phyloP scores from a whole-genome alignment of 2,329 filamentous ascomycete genomes.

The Pyrenophora tritici-repentis region DNA sequence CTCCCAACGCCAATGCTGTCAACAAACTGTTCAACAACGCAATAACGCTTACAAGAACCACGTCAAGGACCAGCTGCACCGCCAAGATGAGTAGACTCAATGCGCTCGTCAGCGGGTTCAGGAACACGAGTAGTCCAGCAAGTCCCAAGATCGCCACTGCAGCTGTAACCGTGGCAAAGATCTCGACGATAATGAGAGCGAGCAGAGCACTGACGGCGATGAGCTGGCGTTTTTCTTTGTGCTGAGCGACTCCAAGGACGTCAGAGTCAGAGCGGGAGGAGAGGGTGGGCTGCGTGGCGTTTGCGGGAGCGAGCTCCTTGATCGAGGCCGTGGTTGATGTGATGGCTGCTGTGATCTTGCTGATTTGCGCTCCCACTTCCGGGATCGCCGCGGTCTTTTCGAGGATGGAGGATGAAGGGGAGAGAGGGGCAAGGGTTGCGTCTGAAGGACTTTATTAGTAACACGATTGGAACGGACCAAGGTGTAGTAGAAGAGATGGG shows the following conservation, averaged over 20 bases:
- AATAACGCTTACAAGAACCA: constrained; percentile 21
- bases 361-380: constrained; percentile 23
- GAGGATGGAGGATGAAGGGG: constrained; percentile 18
- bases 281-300: constrained; percentile 4
- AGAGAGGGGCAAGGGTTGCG: constrained; percentile 24
- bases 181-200: constrained; percentile 25
- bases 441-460: constrained; percentile 7
- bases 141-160: constrained; percentile 23
- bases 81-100: constrained; percentile 21
- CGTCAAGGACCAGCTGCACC: constrained; percentile 22
- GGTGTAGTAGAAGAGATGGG: neutral
- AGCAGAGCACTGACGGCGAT: constrained; percentile 18
- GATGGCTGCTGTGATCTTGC: constrained; percentile 20
- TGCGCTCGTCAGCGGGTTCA: constrained; percentile 22
- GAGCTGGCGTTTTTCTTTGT: constrained; percentile 12
- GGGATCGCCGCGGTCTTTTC: constrained; percentile 24
- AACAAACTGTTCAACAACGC: constrained; percentile 22
- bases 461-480: neutral
- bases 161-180: constrained; percentile 24
- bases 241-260: neutral
- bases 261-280: neutral
- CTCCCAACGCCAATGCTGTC: constrained; percentile 13
- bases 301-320: constrained; percentile 11
- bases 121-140: constrained; percentile 18
- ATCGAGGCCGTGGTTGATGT: constrained; percentile 15